Conservation (phyloP, 305 asterid genomes). For the Solanum hybrid region DNA sequence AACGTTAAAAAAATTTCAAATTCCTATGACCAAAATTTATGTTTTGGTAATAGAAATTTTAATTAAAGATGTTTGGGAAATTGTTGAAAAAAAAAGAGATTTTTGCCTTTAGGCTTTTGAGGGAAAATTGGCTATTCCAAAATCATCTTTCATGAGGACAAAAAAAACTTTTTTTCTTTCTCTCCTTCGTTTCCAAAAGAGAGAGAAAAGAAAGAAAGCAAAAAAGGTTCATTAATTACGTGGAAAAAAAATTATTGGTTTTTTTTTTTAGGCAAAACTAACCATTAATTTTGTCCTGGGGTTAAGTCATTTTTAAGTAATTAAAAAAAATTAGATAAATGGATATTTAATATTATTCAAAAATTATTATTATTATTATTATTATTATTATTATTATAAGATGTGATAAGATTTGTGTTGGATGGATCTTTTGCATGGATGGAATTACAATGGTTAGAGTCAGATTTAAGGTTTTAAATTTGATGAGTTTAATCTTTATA, state of each 20-base stretch:
- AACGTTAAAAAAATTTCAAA: not conserved
- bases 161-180: not conserved
- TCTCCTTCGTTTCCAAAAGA: not conserved
- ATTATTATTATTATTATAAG: not conserved
- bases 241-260: not conserved
- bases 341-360: not conserved
- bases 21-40: slow-evolving; percentile 2
- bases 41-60: not conserved
- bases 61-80: not conserved
- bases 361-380: not conserved
- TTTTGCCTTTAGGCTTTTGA: not conserved
- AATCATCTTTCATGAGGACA: not conserved
- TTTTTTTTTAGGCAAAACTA: not conserved
- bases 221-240: not conserved
- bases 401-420: not conserved
- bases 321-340: not conserved
- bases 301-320: not conserved
- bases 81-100: not conserved
- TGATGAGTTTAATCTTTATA: not conserved
- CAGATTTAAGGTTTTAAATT: not conserved
- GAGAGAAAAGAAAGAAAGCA: not conserved
- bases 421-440: not conserved
- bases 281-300: not conserved
- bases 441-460: not conserved
- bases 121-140: not conserved